Conservation (phyloP, 2,329 filamentous ascomycete species). For the Ophiocordyceps unilateralis region DNA sequence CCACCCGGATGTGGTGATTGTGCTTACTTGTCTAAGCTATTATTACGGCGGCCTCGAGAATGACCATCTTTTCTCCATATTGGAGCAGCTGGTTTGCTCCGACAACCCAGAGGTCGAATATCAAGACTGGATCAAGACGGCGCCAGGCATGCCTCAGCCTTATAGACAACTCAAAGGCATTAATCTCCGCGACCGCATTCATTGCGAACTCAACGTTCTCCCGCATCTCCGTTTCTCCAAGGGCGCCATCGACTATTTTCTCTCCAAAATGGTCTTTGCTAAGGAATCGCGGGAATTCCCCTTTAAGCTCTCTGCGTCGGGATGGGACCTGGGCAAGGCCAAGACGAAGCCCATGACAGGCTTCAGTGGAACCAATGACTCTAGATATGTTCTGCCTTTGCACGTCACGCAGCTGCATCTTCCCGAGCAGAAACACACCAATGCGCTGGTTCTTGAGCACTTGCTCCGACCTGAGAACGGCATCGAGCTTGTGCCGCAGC, state of each 20-base stretch:
- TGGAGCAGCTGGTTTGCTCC: conserved; percentile 28
- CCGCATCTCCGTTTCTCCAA: conserved; percentile 34
- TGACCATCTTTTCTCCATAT: conserved; percentile 26
- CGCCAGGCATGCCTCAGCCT: conserved; percentile 11
- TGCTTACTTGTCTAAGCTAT: conserved; percentile 36
- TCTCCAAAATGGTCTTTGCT: conserved; percentile 40
- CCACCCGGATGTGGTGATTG: conserved; percentile 40
- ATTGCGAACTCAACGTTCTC: conserved; percentile 33
- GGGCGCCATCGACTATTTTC: conserved; percentile 42
- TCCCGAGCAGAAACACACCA: conserved; percentile 39
- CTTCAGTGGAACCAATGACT: conserved; percentile 57
- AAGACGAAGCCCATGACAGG: conserved; percentile 38
- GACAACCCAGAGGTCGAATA: conserved; percentile 38
- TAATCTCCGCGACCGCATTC: conserved; percentile 37
- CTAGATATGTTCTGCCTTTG: conserved; percentile 37
- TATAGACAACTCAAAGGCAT: conserved; percentile 30
- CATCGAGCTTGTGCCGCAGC: conserved; percentile 3
- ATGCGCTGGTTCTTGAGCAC: conserved; percentile 45
- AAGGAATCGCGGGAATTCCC: conserved; percentile 46
- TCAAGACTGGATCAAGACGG: conserved; percentile 24
- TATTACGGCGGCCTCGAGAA: conserved; percentile 38
- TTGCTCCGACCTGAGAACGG: conserved; percentile 37
- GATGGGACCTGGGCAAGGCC: conserved; percentile 42
- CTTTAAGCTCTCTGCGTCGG: conserved; percentile 44
- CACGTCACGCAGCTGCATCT: conserved; percentile 38